Conservation (phyloP, 305 asterid genomes). For the Fraxinus baroniana region DNA sequence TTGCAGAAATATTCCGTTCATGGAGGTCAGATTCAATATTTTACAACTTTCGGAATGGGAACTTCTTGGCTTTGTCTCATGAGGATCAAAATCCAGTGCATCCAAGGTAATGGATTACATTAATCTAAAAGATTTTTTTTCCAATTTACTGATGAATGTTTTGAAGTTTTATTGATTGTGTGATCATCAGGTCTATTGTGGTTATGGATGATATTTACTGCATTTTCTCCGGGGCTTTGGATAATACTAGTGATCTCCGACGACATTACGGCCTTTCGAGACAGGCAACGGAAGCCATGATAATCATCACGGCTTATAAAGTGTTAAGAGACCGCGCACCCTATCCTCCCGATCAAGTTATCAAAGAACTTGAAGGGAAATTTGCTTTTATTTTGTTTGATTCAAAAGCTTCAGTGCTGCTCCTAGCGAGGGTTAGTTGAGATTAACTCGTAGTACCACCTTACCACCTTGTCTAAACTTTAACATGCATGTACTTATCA, state of each 20-base stretch:
- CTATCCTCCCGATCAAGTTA: conserved; percentile 69
- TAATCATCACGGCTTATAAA: conserved; percentile 58
- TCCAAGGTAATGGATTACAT: conserved; percentile 40
- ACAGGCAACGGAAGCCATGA: conserved; percentile 60
- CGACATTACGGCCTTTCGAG: conserved; percentile 56
- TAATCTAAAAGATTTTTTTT: neutral
- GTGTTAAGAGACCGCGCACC: conserved; percentile 69
- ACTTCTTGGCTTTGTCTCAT: conserved; percentile 63
- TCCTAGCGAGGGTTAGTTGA: conserved; percentile 58
- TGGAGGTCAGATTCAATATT: conserved; percentile 56
- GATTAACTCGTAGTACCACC: neutral
- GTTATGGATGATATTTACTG: conserved; percentile 74
- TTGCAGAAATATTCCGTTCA: conserved; percentile 43
- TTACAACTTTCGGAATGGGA: conserved; percentile 52
- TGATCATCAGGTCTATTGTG: conserved; percentile 44
- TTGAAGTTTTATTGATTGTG: neutral
- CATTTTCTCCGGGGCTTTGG: conserved; percentile 58
- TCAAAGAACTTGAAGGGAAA: conserved; percentile 60
- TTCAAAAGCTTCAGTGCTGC: conserved; percentile 47
- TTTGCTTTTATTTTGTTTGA: conserved; percentile 64
- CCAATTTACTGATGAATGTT: neutral
- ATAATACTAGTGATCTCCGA: conserved; percentile 52
- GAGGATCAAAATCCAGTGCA: conserved; percentile 45
- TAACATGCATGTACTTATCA: neutral
- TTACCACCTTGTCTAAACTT: neutral